Evolutionary conservation across 1,139 yeast genomes (phyloP), one percentile per base, ranked within the genome.

Genomic region (Sugiyamaella xylanicola): DNA sequence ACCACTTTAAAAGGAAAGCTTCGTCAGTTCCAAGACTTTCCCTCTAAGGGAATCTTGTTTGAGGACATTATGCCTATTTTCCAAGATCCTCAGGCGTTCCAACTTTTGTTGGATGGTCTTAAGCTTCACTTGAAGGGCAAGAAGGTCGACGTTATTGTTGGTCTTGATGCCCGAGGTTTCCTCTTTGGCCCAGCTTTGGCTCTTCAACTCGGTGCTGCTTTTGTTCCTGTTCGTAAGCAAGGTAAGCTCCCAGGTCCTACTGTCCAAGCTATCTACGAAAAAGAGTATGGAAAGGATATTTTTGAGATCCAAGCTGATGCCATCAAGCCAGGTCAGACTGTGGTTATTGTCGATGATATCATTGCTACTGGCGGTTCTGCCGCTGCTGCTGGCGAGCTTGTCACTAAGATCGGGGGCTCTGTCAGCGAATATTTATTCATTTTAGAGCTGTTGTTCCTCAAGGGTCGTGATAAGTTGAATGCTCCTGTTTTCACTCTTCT

Each of bases 291-390:
- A 68, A 59, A 63, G 56, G 99, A 93, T 74, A 81, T 77, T 60
- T 91, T 93, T 71, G 96, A 91, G 73, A 84, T 95, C 72, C 99
- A 95, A 76, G 77, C 81, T 62, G 95, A 82, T 57, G 84, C 93
- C 45, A 84, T 93, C 63, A 87, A 91, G 63, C 79, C 79, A 59
- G 96, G 93, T 40, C 80, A 96, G 53, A 87, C 79, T 58, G 95
- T 93, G 36, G 78, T 93, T 46, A 80, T 93, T 63, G 95, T 93
- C 36, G 99, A 93, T 72, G 99, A 93, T 70, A 91, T 93, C 66
- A 87, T 95, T 72, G 99, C 99, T 50, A 93, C 99, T 45, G 99
- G 98, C 21, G 99, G 99, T 44, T 86, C 96, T 68, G 99, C 99
- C 19, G 77, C 75, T 59, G 97, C 95, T 59, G 99, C 98, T 45